A percentile compares a stretch with the other conserved stretches of the same genome.
phyloP scores from a whole-genome alignment of 805 yeast genomes.

The Candida schatavii region DNA sequence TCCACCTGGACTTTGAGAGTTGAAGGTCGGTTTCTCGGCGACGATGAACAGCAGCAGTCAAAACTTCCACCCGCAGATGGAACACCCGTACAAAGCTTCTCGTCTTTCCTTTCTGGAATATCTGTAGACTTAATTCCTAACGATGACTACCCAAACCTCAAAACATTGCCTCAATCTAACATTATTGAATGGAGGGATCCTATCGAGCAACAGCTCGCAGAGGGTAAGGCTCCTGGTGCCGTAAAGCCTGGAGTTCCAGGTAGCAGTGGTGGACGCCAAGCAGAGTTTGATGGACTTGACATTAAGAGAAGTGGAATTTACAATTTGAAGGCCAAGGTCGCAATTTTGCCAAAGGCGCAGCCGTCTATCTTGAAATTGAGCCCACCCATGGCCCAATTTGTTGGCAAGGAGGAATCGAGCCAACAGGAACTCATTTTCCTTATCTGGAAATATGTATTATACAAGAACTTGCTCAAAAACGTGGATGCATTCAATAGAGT shows the following conservation, averaged over 20 bases:
- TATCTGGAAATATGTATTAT: conserved; percentile 75
- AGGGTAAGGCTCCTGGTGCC: conserved; percentile 19
- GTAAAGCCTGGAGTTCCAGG: conserved; percentile 5
- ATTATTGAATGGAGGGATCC: conserved; percentile 90
- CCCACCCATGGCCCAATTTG: conserved; percentile 59
- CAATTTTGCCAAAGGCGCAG: conserved; percentile 69
- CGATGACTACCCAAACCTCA: conserved; percentile 34
- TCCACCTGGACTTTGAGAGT: conserved; percentile 82
- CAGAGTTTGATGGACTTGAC: conserved; percentile 80
- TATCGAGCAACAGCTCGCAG: conserved; percentile 21
- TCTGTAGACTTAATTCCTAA: conserved; percentile 67
- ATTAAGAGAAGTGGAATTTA: conserved; percentile 71
- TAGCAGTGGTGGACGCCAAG: conserved; percentile 14
- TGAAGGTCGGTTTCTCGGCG: conserved; percentile 76
- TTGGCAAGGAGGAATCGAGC: conserved; percentile 76
- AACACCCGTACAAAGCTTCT: conserved; percentile 50
- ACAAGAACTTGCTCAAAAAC: conserved; percentile 52
- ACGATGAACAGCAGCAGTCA: conserved; percentile 25
- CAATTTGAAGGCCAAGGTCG: conserved; percentile 60
- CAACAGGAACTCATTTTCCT: conserved; percentile 82
- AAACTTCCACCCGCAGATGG: conserved; percentile 18
- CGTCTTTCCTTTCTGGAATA: conserved; percentile 77
- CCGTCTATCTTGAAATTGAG: conserved; percentile 66
- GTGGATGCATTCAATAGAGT: conserved; percentile 29
- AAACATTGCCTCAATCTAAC: conserved; percentile 22